A percentile compares a stretch with the other conserved stretches of the same genome.
Conservation (phyloP, 2,329 filamentous ascomycete species). For the Verticillium isaacii region DNA sequence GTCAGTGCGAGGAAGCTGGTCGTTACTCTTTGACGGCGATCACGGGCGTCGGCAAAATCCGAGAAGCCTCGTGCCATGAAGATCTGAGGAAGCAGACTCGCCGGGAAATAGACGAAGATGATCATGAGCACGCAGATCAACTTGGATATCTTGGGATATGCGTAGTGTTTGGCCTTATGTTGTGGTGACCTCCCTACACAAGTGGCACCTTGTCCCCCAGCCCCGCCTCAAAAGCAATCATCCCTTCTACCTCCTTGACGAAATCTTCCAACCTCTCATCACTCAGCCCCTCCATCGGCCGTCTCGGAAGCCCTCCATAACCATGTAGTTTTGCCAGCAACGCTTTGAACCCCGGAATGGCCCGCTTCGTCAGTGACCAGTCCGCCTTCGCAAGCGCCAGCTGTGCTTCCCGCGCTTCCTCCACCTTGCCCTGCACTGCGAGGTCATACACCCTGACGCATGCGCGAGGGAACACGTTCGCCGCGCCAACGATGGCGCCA, state of each 20-base stretch:
- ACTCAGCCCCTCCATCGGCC: conserved; percentile 28
- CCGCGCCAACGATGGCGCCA: conserved; percentile 15
- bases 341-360: conserved; percentile 17
- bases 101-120: too few relatives aligned
- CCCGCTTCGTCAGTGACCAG: conserved; percentile 16
- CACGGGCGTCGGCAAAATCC: too few relatives aligned
- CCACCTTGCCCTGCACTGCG: conserved; percentile 6
- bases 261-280: conserved; percentile 5
- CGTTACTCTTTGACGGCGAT: neutral
- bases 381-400: conserved; percentile 14
- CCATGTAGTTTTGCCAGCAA: conserved; percentile 36
- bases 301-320: conserved; percentile 51
- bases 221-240: conserved; percentile 11
- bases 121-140: too few relatives aligned
- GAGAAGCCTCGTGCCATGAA: too few relatives aligned
- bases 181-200: neutral
- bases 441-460: conserved; percentile 17
- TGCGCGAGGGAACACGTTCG: conserved; percentile 14
- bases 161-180: too few relatives aligned
- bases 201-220: conserved; percentile 4
- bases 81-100: too few relatives aligned
- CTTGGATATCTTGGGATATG: too few relatives aligned
- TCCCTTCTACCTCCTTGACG: conserved; percentile 11
- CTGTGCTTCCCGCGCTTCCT: conserved; percentile 14
- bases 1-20: conserved; percentile 21